Evolutionary conservation across 352 stramenopile species (phyloP).

Genomic region (Pythium dissotocum): DNA sequence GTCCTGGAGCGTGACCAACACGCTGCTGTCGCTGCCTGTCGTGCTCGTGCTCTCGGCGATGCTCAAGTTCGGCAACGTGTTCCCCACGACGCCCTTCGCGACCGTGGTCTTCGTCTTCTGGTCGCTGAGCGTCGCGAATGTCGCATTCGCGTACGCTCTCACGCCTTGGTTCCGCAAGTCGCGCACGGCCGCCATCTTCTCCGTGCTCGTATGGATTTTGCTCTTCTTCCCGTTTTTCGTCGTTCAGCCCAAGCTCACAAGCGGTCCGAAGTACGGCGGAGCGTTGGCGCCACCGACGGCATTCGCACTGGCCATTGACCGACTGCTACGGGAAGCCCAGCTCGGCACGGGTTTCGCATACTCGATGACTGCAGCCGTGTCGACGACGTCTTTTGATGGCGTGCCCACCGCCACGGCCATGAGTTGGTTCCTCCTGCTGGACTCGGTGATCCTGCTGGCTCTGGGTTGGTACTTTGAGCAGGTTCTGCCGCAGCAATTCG

Average conservation of each 20-base stretch:
- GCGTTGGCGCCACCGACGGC: constrained; percentile 62
- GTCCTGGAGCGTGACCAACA: constrained; percentile 63
- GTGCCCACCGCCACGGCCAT: constrained; percentile 52
- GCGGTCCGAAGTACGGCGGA: constrained; percentile 44
- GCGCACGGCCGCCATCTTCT: constrained; percentile 55
- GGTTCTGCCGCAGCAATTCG: constrained; percentile 91
- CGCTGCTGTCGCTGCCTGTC: constrained; percentile 43
- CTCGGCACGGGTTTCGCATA: constrained; percentile 65
- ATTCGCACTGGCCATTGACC: constrained; percentile 66
- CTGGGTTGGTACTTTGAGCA: constrained; percentile 93
- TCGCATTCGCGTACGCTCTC: constrained; percentile 65
- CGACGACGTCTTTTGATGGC: constrained; percentile 33
- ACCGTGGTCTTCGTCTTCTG: constrained; percentile 73
- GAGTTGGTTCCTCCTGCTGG: constrained; percentile 67
- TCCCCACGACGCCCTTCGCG: constrained; percentile 52
- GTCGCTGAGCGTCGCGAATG: constrained; percentile 56
- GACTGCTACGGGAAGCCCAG: constrained; percentile 56
- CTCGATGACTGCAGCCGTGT: constrained; percentile 41
- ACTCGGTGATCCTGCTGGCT: constrained; percentile 78
- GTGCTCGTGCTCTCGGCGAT: constrained; percentile 23
- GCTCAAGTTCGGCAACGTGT: constrained; percentile 70
- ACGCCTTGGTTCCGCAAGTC: constrained; percentile 75
- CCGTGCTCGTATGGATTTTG: constrained; percentile 69
- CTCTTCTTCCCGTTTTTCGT: constrained; percentile 76
- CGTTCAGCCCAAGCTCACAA: constrained; percentile 39